Evolutionary conservation across 2,329 filamentous ascomycete genomes (phyloP).

Genomic region (Dothistroma septosporum): DNA sequence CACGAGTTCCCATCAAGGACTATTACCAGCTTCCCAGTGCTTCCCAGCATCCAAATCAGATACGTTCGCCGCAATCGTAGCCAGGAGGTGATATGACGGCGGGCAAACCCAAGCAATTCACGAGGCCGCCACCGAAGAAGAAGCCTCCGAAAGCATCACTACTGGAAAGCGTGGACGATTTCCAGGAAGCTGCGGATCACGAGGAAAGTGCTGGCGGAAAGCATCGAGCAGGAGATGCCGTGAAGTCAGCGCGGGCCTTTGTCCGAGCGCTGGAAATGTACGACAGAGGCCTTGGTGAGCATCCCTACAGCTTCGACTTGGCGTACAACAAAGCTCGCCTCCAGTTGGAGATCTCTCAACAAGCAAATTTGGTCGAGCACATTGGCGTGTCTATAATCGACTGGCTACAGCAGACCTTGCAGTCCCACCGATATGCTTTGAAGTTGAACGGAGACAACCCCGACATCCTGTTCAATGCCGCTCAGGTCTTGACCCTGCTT

Average conservation of each 20-base stretch:
- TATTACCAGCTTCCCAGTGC: too few species aligned
- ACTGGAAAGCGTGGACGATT: slow-evolving; percentile 63
- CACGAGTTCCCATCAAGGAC: too few species aligned
- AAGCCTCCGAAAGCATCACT: slow-evolving; percentile 37
- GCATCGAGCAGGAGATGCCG: slow-evolving; percentile 67
- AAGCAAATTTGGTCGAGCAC: slow-evolving; percentile 58
- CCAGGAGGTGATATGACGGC: slow-evolving; percentile 21
- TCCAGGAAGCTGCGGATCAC: slow-evolving; percentile 62
- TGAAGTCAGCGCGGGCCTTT: slow-evolving; percentile 60
- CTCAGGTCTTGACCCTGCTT: slow-evolving; percentile 63
- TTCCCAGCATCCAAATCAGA: background rate
- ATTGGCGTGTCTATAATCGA: slow-evolving; percentile 52
- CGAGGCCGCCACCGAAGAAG: slow-evolving; percentile 30
- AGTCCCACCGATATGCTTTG: slow-evolving; percentile 61
- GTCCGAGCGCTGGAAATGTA: slow-evolving; percentile 64
- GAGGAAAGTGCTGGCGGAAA: slow-evolving; percentile 70
- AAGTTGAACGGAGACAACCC: slow-evolving; percentile 58
- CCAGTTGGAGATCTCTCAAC: slow-evolving; percentile 65
- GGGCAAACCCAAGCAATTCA: slow-evolving; percentile 30
- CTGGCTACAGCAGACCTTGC: slow-evolving; percentile 57
- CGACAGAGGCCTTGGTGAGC: slow-evolving; percentile 57
- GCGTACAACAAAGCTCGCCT: slow-evolving; percentile 73
- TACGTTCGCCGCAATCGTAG: background rate
- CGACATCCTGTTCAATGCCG: slow-evolving; percentile 68
- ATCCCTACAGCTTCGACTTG: slow-evolving; percentile 62